Base-by-base conservation (phyloP, 2,329 filamentous ascomycete species). In the Exophiala sideris region DNA sequence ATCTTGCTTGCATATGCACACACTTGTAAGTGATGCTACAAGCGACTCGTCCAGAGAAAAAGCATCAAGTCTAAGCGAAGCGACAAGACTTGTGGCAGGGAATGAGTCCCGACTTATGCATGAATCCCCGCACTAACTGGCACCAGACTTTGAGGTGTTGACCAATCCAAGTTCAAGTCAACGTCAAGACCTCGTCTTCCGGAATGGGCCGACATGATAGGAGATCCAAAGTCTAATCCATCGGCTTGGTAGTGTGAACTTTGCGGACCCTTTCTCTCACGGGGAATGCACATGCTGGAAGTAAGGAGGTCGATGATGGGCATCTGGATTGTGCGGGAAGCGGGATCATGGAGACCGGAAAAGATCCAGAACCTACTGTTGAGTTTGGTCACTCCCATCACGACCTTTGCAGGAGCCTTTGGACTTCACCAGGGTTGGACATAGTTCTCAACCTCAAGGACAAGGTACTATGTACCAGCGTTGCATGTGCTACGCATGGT, bases 81-180 rank as follows among this genome's bases (percentile, higher is more conserved):
- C 14, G 21, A 41, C 18, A n/a, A n/a, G 39, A 11, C 39, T 41
- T 16, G 14, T 20, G 29, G 21, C 20, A 24, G 41, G 29, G 29
- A 24, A 24, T 8, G 41, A 32, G 16, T 20, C 29, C 8, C 20
- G 29, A n/a, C 41, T 44, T 24, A 24, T 24, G 18, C 21, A n/a
- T n/a, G 14, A 42, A n/a, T 47, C 48, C 48, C 51, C 52, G 36
- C 56, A 36, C 56, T 55, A 58, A 36, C 18, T 12, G 32, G 39
- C 11, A 48, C 20, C 41, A 53, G 56, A 32, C 18, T 48, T 40
- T 47, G 8, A 33, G 10, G 36, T 16, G 11, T 38, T 34, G 45
- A 44, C 56, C 48, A 58, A 58, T 58, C 49, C 39, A 14, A 9
- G 16, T 4, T 12, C 12, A 11, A 36, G 34, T 50, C 42, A 45